Conservation (phyloP, 352 stramenopile species). For the Pythium dissimile region DNA sequence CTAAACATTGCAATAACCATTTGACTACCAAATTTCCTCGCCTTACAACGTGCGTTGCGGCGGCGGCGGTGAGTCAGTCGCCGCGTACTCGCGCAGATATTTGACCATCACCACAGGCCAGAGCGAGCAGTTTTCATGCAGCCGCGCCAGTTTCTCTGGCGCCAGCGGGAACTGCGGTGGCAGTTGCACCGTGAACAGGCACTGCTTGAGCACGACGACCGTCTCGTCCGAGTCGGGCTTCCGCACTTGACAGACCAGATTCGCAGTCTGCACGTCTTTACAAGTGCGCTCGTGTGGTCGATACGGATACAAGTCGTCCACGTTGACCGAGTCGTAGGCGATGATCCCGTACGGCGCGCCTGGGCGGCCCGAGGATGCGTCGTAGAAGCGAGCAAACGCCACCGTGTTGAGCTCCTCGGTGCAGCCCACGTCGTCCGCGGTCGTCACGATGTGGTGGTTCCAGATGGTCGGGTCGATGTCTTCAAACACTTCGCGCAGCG, state of each 20-base stretch:
- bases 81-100: neutral
- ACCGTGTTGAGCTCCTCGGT: constrained; percentile 39
- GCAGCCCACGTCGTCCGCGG: constrained; percentile 19
- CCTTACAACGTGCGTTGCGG: no score
- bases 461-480: constrained; percentile 17
- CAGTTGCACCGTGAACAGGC: neutral
- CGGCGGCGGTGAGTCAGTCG: no score
- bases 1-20: no score
- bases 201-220: constrained; percentile 15
- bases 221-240: constrained; percentile 4
- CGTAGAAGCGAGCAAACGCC: constrained; percentile 13
- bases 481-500: constrained; percentile 33
- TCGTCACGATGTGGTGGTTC: constrained; percentile 29
- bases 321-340: constrained; percentile 37
- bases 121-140: neutral
- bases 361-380: neutral
- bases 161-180: constrained; percentile 7
- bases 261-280: constrained; percentile 27
- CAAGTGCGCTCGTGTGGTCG: constrained; percentile 31
- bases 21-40: no score
- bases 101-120: neutral
- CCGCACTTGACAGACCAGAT: neutral
- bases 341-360: constrained; percentile 26
- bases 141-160: neutral
- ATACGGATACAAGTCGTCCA: constrained; percentile 46